Percentiles rank a stretch among this genome's conserved stretches.
phyloP scores from a whole-genome alignment of 805 yeast species.

The Monosporozyma siamensis region DNA sequence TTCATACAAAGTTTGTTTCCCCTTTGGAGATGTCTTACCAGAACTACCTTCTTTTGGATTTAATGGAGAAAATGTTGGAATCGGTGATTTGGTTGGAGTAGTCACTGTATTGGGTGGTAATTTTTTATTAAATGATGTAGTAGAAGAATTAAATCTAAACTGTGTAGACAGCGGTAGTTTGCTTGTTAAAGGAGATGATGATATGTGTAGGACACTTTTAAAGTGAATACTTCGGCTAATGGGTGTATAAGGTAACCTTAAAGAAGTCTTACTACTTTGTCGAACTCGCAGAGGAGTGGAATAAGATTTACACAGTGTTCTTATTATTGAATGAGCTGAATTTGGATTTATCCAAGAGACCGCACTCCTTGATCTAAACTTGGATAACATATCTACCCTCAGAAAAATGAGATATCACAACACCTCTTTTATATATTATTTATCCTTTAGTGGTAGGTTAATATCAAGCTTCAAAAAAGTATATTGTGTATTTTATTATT shows the following conservation, averaged over 20 bases:
- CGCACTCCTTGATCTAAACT: background rate
- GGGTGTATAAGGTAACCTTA: background rate
- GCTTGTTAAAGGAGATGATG: no score
- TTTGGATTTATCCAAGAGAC: background rate
- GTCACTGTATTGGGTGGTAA: background rate
- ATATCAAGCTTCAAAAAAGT: no score
- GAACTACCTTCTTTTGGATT: background rate
- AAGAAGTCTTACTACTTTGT: background rate
- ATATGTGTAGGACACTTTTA: no score
- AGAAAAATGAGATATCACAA: no score
- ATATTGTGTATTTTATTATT: no score
- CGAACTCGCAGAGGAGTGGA: background rate
- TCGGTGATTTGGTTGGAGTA: background rate
- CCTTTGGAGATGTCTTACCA: background rate
- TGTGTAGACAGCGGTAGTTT: no score
- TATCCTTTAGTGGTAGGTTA: no score
- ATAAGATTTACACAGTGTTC: background rate
- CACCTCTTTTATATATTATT: no score
- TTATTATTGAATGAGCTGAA: background rate
- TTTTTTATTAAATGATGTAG: background rate
- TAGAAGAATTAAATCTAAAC: background rate
- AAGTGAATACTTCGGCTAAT: no score
- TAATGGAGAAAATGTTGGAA: background rate
- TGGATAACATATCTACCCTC: background rate
- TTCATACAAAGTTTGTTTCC: constrained; percentile 15